phyloP scores from a whole-genome alignment of 306 rosid genomes.

The Trifolium repens region DNA sequence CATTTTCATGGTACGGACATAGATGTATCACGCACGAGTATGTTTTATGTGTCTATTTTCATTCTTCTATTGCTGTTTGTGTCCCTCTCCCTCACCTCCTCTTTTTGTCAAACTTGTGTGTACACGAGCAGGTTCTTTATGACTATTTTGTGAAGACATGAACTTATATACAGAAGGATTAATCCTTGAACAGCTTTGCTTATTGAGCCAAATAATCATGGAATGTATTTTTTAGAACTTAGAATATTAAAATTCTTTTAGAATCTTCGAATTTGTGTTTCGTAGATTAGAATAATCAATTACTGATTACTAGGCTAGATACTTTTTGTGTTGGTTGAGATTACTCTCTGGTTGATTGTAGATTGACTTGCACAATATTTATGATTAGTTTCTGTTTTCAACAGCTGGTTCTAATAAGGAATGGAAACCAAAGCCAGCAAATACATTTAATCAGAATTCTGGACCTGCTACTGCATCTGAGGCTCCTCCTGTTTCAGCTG shows the following conservation, averaged over 20 bases:
- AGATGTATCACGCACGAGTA: background rate
- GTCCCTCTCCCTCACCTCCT: background rate
- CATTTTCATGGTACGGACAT: background rate
- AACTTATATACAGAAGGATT: background rate
- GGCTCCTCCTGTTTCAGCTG: conserved; percentile 51
- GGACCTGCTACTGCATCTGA: conserved; percentile 64
- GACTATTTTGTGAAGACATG: background rate
- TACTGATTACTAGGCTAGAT: no score
- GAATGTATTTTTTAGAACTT: no score
- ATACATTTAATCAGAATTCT: conserved; percentile 59
- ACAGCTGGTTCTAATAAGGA: conserved; percentile 93
- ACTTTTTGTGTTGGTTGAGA: no score
- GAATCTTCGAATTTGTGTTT: no score
- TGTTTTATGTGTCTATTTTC: background rate
- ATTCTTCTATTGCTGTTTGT: background rate
- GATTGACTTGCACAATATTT: conserved; percentile 39
- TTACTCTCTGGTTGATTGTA: no score
- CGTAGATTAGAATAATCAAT: no score
- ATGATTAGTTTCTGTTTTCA: conserved; percentile 47
- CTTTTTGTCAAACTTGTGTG: background rate
- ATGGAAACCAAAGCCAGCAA: conserved; percentile 91
- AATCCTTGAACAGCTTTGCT: background rate
- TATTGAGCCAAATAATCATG: no score
- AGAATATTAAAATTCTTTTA: no score
- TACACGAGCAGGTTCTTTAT: background rate